phyloP scores from a whole-genome alignment of 148 eudicot genomes.

The Nepenthes mirabilis region DNA sequence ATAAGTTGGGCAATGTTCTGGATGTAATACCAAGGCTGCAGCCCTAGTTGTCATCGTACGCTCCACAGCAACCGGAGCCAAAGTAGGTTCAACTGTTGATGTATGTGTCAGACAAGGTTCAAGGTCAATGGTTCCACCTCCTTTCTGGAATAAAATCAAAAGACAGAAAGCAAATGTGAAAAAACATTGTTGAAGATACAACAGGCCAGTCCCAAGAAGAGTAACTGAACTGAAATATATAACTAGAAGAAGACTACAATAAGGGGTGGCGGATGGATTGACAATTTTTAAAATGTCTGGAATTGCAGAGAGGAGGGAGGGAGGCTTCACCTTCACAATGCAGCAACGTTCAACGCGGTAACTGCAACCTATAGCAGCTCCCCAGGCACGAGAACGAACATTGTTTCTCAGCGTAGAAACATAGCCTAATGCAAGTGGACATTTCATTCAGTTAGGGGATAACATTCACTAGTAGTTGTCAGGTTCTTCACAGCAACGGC shows the following conservation, averaged over 20 bases:
- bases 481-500: background rate
- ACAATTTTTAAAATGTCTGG: background rate
- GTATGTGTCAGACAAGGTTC: conserved; percentile 90
- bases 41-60: conserved; percentile 98
- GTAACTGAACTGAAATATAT: too few species aligned
- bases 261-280: background rate
- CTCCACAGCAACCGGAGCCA: conserved; percentile 96
- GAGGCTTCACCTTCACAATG: conserved; percentile 62
- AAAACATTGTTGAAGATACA: too few species aligned
- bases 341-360: conserved; percentile 85
- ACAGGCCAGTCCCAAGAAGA: too few species aligned
- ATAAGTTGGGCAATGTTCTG: background rate
- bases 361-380: conserved; percentile 94
- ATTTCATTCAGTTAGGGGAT: too few species aligned
- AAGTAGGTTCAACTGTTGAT: conserved; percentile 93
- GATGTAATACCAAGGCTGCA: conserved; percentile 76
- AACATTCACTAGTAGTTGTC: background rate
- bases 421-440: conserved; percentile 33
- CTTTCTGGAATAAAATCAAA: conserved; percentile 45
- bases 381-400: conserved; percentile 99
- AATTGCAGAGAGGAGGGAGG: background rate
- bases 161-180: background rate
- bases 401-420: conserved; percentile 84
- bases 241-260: too few species aligned
- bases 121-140: conserved; percentile 78